Base-by-base conservation (phyloP, 352 stramenopile species). In the Peronospora destructor region DNA sequence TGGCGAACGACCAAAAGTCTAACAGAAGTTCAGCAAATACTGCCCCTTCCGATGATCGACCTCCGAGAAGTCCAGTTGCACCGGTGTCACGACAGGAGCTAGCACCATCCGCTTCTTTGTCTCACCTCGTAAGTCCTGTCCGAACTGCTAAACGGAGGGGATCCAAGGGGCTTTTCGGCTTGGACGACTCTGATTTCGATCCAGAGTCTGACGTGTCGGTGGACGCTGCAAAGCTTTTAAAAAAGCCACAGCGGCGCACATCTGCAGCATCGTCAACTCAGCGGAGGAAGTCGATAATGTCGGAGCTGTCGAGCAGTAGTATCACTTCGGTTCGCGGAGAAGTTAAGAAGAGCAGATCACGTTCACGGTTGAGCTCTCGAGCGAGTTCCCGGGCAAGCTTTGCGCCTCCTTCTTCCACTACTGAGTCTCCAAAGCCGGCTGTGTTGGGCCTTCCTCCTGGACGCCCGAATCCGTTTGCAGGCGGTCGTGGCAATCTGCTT, bases 401-500 rank as follows among this genome's bases (percentile, higher is more conserved):
- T 53, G 49, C 53, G 7, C 19, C 45, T 36, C 38, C 63, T 30
- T 43, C 59, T 37, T 38, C 37, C 17, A 34, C 57, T 10, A 21
- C 37, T 47, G 59, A 60, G 13, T 26, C 44, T 23, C 14, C 44
- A 7, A 68, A 59, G 17, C 55, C 51, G 14, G 59, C 63, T 50
- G 62, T 81, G 13, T 58, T 71, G 4, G 67, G 68, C 2, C 42
- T 86, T n/a, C 77, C 75, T 37, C 42, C 73, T 29, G 46, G 43
- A 33, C 76, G 76, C 12, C 78, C 81, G 9, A 90, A 90, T 49
- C 56, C 69, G 10, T 88, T 91, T 52, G 76, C 70, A 29, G 71
- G 64, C 30, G 76, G 71, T 30, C 72, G 78, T 52, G 82, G 77
- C 2, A 73, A 92, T 60, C 61, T 92, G 19, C 57, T 92, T 13